Evolutionary conservation across 768 basidiomycete genomes (phyloP).

Genomic region (Leucogyrophana mollusca): DNA sequence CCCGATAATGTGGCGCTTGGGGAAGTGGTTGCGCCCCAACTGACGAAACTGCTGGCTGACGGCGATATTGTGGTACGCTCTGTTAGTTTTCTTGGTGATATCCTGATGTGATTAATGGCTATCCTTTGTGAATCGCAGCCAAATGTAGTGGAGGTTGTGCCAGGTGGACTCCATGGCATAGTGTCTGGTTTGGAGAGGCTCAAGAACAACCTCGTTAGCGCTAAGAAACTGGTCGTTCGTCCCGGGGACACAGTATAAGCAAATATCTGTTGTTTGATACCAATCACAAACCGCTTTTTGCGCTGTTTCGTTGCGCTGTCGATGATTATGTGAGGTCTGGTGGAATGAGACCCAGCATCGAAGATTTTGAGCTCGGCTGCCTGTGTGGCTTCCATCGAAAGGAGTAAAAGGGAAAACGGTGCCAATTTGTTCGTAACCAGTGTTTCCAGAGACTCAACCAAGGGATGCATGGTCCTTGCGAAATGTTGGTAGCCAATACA

Average conservation of each 20-base stretch:
- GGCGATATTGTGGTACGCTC: neutral
- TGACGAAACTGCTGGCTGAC: neutral
- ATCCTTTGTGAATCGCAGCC: neutral
- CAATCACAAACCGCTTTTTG: no score
- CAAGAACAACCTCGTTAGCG: slow-evolving; percentile 19
- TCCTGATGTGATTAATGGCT: neutral
- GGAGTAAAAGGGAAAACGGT: no score
- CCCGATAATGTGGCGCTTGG: slow-evolving; percentile 5
- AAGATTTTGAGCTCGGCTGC: no score
- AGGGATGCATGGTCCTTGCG: no score
- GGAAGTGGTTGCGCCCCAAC: neutral
- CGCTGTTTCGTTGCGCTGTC: no score
- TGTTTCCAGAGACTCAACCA: no score
- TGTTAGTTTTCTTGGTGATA: neutral
- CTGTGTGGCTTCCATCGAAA: no score
- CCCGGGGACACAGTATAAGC: slow-evolving; percentile 22
- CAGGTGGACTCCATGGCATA: slow-evolving; percentile 21
- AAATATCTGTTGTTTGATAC: no score
- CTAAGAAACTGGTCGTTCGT: slow-evolving; percentile 19
- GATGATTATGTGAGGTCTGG: no score
- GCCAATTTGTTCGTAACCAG: no score
- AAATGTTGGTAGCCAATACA: no score
- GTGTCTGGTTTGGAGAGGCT: slow-evolving; percentile 16
- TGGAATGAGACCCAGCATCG: no score
- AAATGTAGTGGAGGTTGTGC: slow-evolving; percentile 17